phyloP scores from a whole-genome alignment of 352 stramenopile species.

The Phytophthora hibernalis region DNA sequence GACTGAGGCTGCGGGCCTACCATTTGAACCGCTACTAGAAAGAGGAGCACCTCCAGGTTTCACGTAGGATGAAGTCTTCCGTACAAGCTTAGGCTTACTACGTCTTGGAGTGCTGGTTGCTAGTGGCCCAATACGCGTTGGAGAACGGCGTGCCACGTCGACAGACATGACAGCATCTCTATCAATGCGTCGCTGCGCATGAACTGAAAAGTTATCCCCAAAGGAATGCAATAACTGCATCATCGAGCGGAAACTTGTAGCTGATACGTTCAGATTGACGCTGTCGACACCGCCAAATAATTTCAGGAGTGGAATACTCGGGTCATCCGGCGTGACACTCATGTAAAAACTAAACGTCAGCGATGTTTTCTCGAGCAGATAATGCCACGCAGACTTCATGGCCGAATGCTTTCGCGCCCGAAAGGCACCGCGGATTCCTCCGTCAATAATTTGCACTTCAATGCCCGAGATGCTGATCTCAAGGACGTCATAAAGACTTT shows the following conservation, averaged over 20 bases:
- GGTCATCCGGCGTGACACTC: conserved; percentile 81
- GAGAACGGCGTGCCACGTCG: conserved; percentile 13
- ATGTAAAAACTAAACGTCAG: conserved; percentile 76
- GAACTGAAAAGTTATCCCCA: conserved; percentile 65
- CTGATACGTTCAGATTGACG: conserved; percentile 78
- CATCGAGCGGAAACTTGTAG: conserved; percentile 63
- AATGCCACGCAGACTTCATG: conserved; percentile 50
- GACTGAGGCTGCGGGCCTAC: conserved; percentile 15
- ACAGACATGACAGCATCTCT: conserved; percentile 27
- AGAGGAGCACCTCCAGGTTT: conserved; percentile 28
- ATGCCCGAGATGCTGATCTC: conserved; percentile 82
- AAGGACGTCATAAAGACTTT: conserved; percentile 79
- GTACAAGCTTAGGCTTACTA: conserved; percentile 44
- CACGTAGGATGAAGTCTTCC: conserved; percentile 36
- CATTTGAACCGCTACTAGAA: conserved; percentile 39
- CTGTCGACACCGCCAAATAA: conserved; percentile 73
- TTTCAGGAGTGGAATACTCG: conserved; percentile 81
- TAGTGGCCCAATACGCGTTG: conserved; percentile 12
- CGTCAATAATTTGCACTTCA: conserved; percentile 73
- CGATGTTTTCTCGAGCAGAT: conserved; percentile 81
- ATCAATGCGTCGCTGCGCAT: conserved; percentile 42
- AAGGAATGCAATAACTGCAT: conserved; percentile 74
- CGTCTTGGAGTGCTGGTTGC: conserved; percentile 14
- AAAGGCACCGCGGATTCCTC: conserved; percentile 27
- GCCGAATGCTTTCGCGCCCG: conserved; percentile 18